phyloP scores from a whole-genome alignment of 208 protist genomes.

The Wallacemonas sp. region DNA sequence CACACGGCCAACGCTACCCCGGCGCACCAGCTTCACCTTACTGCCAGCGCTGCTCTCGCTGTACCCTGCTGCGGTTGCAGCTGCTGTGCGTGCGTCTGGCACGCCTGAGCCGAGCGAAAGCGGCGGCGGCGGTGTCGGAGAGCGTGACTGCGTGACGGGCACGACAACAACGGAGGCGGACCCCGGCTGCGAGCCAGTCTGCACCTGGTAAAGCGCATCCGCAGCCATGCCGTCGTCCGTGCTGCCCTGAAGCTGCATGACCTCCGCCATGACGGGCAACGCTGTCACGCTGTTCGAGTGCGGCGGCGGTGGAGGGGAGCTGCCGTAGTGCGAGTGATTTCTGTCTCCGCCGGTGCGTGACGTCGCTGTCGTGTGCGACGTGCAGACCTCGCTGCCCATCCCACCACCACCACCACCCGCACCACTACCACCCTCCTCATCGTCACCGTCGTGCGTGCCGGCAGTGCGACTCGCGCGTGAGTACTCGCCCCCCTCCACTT shows the following conservation, averaged over 20 bases:
- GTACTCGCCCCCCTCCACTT: too few relatives aligned
- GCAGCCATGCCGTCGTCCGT: not conserved
- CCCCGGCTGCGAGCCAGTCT: not conserved
- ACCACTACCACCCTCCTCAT: too few relatives aligned
- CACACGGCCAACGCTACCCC: conserved; percentile 22
- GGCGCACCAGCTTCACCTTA: not conserved
- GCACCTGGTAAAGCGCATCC: not conserved
- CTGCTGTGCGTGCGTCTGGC: not conserved
- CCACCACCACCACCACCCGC: not conserved
- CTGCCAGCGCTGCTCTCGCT: not conserved
- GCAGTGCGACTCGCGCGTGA: too few relatives aligned
- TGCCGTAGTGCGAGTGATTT: not conserved
- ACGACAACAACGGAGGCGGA: too few relatives aligned
- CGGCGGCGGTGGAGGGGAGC: not conserved
- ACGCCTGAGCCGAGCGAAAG: not conserved
- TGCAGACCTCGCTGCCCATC: not conserved
- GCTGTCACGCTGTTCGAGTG: conserved; percentile 9
- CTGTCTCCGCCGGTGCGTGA: too few relatives aligned
- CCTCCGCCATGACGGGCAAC: not conserved
- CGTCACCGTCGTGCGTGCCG: too few relatives aligned
- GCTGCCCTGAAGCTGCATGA: too few relatives aligned
- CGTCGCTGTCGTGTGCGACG: too few relatives aligned
- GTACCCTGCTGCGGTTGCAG: not conserved
- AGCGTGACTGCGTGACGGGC: too few relatives aligned
- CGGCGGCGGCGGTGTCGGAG: too few relatives aligned